Base-by-base conservation (phyloP, 2,329 filamentous ascomycete genomes). In the Monilinia laxa region DNA sequence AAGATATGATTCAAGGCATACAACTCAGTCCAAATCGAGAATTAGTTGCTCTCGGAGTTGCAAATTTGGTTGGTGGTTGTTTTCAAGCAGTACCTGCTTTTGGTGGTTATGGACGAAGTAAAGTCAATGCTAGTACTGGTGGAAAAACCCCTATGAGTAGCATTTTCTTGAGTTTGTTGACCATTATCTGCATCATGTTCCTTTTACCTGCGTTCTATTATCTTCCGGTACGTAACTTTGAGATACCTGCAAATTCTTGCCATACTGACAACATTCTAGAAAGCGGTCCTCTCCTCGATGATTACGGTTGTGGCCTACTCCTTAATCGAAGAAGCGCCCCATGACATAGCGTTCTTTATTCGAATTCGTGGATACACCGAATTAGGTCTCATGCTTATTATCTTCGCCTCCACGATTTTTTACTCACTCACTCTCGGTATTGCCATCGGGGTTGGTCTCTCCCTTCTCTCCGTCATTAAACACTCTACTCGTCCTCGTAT, bases 251-350 rank as follows among this genome's bases (percentile, higher is more conserved):
- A 23, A 49, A n/a, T 18, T 56, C 20, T 20, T 38, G 3, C 12
- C n/a, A 10, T 28, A 54, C 65, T 74, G 70, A 74, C 62, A 40
- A 53, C 70, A 1, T n/a, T 23, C 51, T 73, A 95, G 89, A 97
- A 97, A 90, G 92, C 92, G 5, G 93, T 98, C 0, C 84, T 99
- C 25, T 96, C 89, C 23, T 86, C 94, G 23, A 95, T 98, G 87
- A 96, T 99, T 68, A 93, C 91, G 18, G 94, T 97, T 2, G 94
- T 99, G 35, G 95, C 95, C 25, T 97, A 90, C 81, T 95, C 93
- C 25, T 84, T 99, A 9, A 91, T 98, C 68, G 95, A 99, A 80
- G 95, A 99, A 81, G 92, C 92, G 16, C 95, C 95, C 0, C 90
- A 95, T 74, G 95, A 99, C 77, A 87, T 99, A 69, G 82, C 84